A percentile compares a stretch with the other conserved stretches of the same genome.
These are phyloP conservation scores for Cerrena zonata DNA, from an alignment of 1,284 basidiomycete genomes.

Conservation along the genomic window DNA sequence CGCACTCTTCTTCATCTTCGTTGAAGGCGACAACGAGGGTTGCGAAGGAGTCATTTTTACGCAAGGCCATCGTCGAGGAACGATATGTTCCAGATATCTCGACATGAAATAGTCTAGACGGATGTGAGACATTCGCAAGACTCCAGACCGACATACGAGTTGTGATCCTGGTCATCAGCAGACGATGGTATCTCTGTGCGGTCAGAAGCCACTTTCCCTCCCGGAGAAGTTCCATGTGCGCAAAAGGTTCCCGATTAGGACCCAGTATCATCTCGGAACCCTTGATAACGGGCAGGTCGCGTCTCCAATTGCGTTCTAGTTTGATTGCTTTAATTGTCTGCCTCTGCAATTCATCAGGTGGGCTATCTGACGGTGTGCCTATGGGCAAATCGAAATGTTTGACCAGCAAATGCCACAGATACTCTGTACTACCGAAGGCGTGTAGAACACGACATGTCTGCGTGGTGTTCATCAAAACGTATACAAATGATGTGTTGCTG, in stretches of 20 bases:
- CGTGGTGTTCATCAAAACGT: too few species aligned
- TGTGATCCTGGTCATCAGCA: slow-evolving; percentile 21
- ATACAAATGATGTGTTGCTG: too few species aligned
- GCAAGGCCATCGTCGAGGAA: slow-evolving; percentile 29
- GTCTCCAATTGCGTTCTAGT: slow-evolving; percentile 49
- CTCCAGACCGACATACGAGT: slow-evolving; percentile 39
- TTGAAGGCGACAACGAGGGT: slow-evolving; percentile 30
- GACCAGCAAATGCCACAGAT: slow-evolving; percentile 44
- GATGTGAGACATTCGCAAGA: slow-evolving; percentile 23
- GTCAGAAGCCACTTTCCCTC: slow-evolving; percentile 43
- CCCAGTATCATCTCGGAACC: slow-evolving; percentile 32
- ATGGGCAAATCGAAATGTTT: slow-evolving; percentile 28
- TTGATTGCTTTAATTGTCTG: slow-evolving; percentile 38
- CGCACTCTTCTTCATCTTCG: slow-evolving; percentile 23
- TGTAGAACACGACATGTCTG: slow-evolving; percentile 47
- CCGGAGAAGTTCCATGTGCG: slow-evolving; percentile 39
- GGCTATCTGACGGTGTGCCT: slow-evolving; percentile 28
- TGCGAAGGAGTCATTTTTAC: slow-evolving; percentile 20
- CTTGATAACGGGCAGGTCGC: slow-evolving; percentile 30
- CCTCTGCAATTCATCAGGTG: slow-evolving; percentile 30
- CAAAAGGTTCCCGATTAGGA: slow-evolving; percentile 30
- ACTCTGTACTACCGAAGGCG: slow-evolving; percentile 40
- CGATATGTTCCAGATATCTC: slow-evolving; percentile 32
- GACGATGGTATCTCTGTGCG: slow-evolving; percentile 33
- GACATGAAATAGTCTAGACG: slow-evolving; percentile 30